phyloP scores from a whole-genome alignment of 2,329 filamentous ascomycete species.

The Shiraia bambusicola region DNA sequence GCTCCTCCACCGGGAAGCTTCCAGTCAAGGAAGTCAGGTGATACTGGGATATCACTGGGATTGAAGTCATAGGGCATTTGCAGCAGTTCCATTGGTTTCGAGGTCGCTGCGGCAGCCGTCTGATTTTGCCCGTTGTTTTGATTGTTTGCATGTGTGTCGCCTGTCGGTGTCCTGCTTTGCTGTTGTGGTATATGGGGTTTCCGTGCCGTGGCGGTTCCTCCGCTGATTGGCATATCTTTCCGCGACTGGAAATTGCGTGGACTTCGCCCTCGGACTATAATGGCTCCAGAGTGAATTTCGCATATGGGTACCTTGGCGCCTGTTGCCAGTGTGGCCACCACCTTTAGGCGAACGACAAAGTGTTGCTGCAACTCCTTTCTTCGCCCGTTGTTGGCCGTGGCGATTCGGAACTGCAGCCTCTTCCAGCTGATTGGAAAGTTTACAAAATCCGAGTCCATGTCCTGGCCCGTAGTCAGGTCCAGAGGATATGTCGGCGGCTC shows the following conservation, averaged over 20 bases:
- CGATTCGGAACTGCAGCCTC: slow-evolving; percentile 87
- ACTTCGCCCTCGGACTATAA: slow-evolving; percentile 90
- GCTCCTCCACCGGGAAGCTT: slow-evolving; percentile 45
- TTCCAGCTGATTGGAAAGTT: slow-evolving; percentile 95
- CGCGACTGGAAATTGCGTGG: slow-evolving; percentile 92
- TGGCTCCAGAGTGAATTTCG: slow-evolving; percentile 83
- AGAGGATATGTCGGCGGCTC: slow-evolving; percentile 83
- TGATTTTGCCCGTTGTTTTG: slow-evolving; percentile 31
- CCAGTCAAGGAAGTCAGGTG: slow-evolving; percentile 50
- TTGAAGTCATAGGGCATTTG: slow-evolving; percentile 47
- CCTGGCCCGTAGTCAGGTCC: slow-evolving; percentile 63
- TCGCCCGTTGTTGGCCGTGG: slow-evolving; percentile 93
- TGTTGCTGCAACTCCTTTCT: slow-evolving; percentile 95
- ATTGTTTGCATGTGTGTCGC: slow-evolving; percentile 35
- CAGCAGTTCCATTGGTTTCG: slow-evolving; percentile 41
- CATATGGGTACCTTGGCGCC: slow-evolving; percentile 79
- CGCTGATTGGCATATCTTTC: slow-evolving; percentile 86
- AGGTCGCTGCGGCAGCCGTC: slow-evolving; percentile 16
- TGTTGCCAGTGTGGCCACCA: slow-evolving; percentile 79
- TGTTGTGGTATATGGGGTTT: slow-evolving; percentile 53
- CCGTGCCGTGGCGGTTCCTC: slow-evolving; percentile 74
- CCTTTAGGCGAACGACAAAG: slow-evolving; percentile 85
- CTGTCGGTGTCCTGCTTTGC: slow-evolving; percentile 40
- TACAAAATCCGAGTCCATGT: slow-evolving; percentile 78
- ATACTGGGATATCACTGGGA: slow-evolving; percentile 43